These are phyloP conservation scores for Botrytis hyacinthi DNA, from an alignment of 2,329 filamentous ascomycete species.

Conservation along the genomic window DNA sequence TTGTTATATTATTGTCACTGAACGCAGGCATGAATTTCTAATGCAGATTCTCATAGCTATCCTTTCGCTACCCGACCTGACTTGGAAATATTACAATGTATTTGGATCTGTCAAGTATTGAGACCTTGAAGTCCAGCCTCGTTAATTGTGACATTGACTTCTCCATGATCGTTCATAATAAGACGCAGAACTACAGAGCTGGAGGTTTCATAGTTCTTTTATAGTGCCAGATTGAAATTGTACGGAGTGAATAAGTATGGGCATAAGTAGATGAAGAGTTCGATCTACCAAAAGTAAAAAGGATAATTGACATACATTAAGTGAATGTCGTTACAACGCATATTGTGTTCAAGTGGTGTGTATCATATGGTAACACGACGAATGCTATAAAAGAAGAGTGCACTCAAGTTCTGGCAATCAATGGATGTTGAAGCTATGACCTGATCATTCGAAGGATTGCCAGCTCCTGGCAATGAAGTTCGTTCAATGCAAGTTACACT, in stretches of 20 bases:
- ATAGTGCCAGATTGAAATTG: not conserved
- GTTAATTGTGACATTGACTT: accelerated
- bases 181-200: not conserved
- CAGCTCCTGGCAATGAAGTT: not conserved
- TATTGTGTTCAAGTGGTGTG: not conserved
- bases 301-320: not conserved
- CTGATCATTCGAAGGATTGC: not conserved
- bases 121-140: not conserved
- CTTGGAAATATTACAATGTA: not conserved
- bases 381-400: not conserved
- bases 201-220: not conserved
- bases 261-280: not conserved
- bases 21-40: not conserved
- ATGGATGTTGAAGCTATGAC: not conserved
- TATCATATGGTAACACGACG: not conserved
- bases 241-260: not conserved
- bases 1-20: not conserved
- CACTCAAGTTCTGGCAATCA: not conserved
- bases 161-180: not conserved
- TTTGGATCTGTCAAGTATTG: not conserved
- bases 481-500: not conserved
- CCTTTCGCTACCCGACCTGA: not conserved
- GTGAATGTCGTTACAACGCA: not conserved
- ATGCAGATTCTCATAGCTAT: not conserved
- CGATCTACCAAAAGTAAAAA: not conserved